Conservation (phyloP, 768 basidiomycete species). For the Pleurotus citrinopileatus region DNA sequence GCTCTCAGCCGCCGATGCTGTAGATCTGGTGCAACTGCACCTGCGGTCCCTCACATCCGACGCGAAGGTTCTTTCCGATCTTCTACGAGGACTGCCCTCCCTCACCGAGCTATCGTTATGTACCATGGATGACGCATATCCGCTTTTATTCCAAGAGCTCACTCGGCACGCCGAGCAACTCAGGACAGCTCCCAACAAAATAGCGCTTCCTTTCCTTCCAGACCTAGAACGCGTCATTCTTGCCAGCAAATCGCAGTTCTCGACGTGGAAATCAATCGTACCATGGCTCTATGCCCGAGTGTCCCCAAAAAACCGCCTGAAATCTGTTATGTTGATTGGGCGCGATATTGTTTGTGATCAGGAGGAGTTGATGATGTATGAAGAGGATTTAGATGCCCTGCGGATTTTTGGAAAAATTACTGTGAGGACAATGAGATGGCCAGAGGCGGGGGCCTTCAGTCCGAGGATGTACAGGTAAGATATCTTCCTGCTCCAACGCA, state of each 20-base stretch:
- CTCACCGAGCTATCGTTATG: background rate
- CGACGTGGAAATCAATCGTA: background rate
- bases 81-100: background rate
- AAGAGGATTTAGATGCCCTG: background rate
- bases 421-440: background rate
- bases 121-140: background rate
- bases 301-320: background rate
- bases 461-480: too few species aligned
- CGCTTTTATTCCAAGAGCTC: background rate
- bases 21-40: background rate
- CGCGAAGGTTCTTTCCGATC: background rate
- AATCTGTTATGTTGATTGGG: background rate
- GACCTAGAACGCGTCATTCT: background rate
- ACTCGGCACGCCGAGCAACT: background rate
- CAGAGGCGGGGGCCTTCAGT: background rate
- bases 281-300: background rate
- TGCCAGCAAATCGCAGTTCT: background rate
- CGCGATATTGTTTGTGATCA: background rate
- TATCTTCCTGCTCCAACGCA: too few species aligned
- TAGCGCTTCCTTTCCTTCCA: background rate
- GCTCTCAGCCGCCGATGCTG: background rate
- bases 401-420: background rate
- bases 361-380: background rate
- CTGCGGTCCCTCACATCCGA: background rate
- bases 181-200: background rate